Evolutionary conservation across 345 rosid species (phyloP).

Genomic region (Acer negundo): DNA sequence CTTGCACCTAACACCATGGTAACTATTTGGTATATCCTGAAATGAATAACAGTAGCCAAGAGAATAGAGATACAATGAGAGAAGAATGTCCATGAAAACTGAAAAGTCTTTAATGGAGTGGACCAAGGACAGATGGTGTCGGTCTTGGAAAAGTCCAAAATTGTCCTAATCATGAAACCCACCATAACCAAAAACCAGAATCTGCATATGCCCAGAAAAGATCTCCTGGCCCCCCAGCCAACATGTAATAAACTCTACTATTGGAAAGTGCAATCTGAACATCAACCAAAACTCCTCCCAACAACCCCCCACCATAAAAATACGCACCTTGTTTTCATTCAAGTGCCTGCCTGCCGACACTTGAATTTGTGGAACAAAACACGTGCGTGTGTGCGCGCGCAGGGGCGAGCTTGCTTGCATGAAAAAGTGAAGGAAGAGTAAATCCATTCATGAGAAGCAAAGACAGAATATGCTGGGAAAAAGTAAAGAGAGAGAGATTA

Average conservation of each 20-base stretch:
- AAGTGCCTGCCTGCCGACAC: slow-evolving; percentile 35
- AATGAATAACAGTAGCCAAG: neutral
- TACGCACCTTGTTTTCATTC: slow-evolving; percentile 2
- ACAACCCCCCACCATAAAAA: neutral
- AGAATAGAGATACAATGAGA: too few relatives aligned
- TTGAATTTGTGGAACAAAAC: slow-evolving; percentile 2
- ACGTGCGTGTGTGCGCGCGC: neutral
- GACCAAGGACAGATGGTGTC: slow-evolving; percentile 8
- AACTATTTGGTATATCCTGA: neutral
- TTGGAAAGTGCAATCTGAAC: neutral
- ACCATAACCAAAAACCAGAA: slow-evolving; percentile 15
- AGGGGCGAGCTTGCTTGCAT: too few relatives aligned
- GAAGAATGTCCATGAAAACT: neutral
- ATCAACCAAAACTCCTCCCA: neutral
- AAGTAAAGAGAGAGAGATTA: neutral
- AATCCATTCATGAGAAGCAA: neutral
- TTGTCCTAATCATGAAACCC: neutral
- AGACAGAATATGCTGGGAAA: neutral
- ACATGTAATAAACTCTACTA: neutral
- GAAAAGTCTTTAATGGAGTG: slow-evolving; percentile 12
- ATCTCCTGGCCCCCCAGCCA: slow-evolving; percentile 25
- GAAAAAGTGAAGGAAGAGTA: neutral
- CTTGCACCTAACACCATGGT: neutral
- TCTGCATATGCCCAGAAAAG: slow-evolving; percentile 18
- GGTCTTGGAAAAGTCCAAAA: neutral